Base-by-base conservation (phyloP, 2,329 filamentous ascomycete species). In the Neonectria neomacrospora region DNA sequence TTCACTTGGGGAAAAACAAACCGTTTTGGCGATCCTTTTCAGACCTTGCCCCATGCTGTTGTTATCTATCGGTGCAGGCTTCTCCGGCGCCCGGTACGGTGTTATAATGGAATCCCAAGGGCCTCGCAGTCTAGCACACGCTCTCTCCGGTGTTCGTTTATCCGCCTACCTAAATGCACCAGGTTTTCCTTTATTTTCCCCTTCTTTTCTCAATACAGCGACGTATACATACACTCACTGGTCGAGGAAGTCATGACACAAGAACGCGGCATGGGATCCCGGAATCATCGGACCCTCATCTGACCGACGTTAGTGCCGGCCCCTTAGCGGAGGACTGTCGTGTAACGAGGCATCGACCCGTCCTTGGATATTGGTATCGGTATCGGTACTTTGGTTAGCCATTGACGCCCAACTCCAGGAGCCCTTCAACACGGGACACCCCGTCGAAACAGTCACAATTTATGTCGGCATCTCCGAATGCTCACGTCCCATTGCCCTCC, bases 1-100 rank as follows among this genome's bases (percentile, higher is more conserved):
- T 53, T 58, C 42, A 30, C 44, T 57, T 44, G 18, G 54, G 54
- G 54, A 41, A 55, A 55, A 23, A 61, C 52, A 28, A 22, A 39
- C 58, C n/a, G 6, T 56, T 32, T 57, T 48, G 51, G 52, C 54
- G 56, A 64, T 30, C 28, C 23, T 18, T 30, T 3, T 28, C 16
- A 30, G 9, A 30, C 8, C 23, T 47, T 6, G 22, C 14, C 16
- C 18, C 16, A n/a, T 7, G 26, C 34, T 50, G 47, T 11, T 47
- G 41, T 32, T 20, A 41, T 23, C 7, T 39, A 39, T 57, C 41
- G 34, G 45, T 28, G 50, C 32, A 56, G 53, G 37, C 44, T 48
- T 30, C 45, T 48, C 45, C 11, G 16, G n/a, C 9, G n/a, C 16
- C 8, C n/a, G 23, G n/a, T 48, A 30, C 7, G 5, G 3, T 34